These are phyloP conservation scores for Aureobasidium sp. DNA, from an alignment of 2,329 filamentous ascomycete species.

Conservation along the genomic window DNA sequence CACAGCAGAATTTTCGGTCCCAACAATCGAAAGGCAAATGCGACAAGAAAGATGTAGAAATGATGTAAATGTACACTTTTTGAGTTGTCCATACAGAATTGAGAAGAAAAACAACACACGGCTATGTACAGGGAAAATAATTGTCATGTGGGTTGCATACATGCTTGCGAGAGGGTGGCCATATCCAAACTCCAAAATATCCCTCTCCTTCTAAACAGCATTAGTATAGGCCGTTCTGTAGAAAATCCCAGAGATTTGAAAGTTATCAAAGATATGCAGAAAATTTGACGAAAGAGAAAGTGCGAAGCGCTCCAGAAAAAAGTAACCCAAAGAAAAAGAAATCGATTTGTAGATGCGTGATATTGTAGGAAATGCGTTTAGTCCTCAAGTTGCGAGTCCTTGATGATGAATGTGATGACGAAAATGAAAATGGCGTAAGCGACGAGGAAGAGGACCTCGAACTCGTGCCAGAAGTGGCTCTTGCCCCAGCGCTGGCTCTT, in stretches of 20 bases:
- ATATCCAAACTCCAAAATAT: slow-evolving; percentile 10
- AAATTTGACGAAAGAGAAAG: neutral
- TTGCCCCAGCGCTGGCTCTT: slow-evolving; percentile 16
- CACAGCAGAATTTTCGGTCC: slow-evolving; percentile 1
- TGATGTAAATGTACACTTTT: slow-evolving; percentile 11
- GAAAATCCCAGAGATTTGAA: neutral
- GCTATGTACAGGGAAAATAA: slow-evolving; percentile 9
- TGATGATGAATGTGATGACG: slow-evolving; percentile 13
- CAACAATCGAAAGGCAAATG: neutral
- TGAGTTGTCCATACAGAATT: slow-evolving; percentile 1
- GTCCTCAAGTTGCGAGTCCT: neutral
- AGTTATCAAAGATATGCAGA: slow-evolving; percentile 6
- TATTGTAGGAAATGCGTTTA: slow-evolving; percentile 5
- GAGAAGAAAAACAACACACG: neutral
- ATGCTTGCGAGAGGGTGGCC: neutral
- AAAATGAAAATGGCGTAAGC: slow-evolving; percentile 16
- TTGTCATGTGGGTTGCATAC: slow-evolving; percentile 2
- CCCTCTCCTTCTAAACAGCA: slow-evolving; percentile 14
- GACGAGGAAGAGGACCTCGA: slow-evolving; percentile 14
- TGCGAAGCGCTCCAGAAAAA: slow-evolving; percentile 9
- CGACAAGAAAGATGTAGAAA: neutral
- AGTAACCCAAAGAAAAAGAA: slow-evolving; percentile 2
- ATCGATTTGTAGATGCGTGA: neutral
- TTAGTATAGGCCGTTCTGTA: slow-evolving; percentile 9
- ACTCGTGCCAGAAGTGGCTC: slow-evolving; percentile 17